A percentile compares a stretch with the other conserved stretches of the same genome.
phyloP scores from a whole-genome alignment of 2,329 filamentous ascomycete genomes.

The Orbilia javanica region DNA sequence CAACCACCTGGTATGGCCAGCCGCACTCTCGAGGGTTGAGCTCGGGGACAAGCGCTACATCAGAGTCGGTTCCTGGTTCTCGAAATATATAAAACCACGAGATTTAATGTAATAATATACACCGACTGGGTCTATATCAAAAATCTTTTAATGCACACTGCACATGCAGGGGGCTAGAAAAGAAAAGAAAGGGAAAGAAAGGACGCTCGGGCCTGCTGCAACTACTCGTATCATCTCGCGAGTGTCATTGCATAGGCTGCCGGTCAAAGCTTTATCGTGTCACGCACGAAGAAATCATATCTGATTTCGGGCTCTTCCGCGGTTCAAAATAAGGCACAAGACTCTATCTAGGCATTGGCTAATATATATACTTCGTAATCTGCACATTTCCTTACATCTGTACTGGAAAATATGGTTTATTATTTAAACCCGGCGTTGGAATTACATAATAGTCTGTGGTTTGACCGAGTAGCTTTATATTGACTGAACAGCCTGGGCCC shows the following conservation, averaged over 20 bases:
- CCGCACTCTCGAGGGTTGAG: background rate
- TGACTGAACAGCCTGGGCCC: background rate
- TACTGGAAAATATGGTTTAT: conserved; percentile 1
- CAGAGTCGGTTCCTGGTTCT: background rate
- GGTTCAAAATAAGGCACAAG: background rate
- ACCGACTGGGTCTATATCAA: background rate
- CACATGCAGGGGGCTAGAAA: conserved; percentile 1
- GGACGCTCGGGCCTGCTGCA: conserved; percentile 26
- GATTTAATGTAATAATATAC: conserved; percentile 27
- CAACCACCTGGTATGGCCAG: background rate
- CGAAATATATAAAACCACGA: conserved; percentile 30
- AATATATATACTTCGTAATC: background rate
- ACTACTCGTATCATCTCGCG: conserved; percentile 8
- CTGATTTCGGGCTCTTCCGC: background rate
- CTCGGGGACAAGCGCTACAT: background rate
- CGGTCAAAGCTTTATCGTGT: conserved; percentile 8
- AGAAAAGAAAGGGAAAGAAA: background rate
- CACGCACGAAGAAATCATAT: background rate
- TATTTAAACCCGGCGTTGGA: background rate
- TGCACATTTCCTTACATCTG: background rate
- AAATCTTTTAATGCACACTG: conserved; percentile 2
- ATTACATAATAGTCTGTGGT: conserved; percentile 38
- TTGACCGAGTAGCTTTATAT: background rate
- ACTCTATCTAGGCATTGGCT: background rate
- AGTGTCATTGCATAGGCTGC: conserved; percentile 11